Conservation (phyloP, 108 stramenopile genomes). For the Stephanodiscus minutulus region DNA sequence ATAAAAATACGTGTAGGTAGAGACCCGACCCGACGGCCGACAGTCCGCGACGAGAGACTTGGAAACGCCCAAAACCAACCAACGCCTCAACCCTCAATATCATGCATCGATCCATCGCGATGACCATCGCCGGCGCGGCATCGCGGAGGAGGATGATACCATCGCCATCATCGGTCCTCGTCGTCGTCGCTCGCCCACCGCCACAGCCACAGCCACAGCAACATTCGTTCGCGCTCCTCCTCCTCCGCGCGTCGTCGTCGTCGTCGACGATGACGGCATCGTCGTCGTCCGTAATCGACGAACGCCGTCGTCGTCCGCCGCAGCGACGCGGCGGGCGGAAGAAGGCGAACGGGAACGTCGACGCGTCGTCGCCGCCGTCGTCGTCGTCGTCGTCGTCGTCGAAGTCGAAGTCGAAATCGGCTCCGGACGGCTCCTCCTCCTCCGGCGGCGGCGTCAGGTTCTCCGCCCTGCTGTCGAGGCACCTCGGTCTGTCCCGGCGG, state of each 20-base stretch:
- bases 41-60: too few relatives aligned
- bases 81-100: too few relatives aligned
- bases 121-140: neutral
- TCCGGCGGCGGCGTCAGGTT: slow-evolving; percentile 26
- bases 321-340: neutral
- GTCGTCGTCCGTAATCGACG: too few relatives aligned
- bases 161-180: neutral
- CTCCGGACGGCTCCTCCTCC: too few relatives aligned
- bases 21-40: too few relatives aligned
- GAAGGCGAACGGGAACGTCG: neutral
- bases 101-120: neutral
- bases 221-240: neutral
- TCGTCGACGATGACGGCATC: too few relatives aligned
- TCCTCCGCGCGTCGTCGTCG: neutral
- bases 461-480: slow-evolving; percentile 36
- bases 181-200: too few relatives aligned
- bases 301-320: too few relatives aligned
- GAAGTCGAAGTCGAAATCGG: too few relatives aligned
- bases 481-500: slow-evolving; percentile 51
- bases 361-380: neutral
- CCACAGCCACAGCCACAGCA: neutral
- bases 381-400: neutral
- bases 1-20: too few relatives aligned
- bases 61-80: too few relatives aligned
- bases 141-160: neutral